Evolutionary conservation across 305 asterid species (phyloP), one percentile per base, ranked within the genome.

Genomic region (Galium porrigens): DNA sequence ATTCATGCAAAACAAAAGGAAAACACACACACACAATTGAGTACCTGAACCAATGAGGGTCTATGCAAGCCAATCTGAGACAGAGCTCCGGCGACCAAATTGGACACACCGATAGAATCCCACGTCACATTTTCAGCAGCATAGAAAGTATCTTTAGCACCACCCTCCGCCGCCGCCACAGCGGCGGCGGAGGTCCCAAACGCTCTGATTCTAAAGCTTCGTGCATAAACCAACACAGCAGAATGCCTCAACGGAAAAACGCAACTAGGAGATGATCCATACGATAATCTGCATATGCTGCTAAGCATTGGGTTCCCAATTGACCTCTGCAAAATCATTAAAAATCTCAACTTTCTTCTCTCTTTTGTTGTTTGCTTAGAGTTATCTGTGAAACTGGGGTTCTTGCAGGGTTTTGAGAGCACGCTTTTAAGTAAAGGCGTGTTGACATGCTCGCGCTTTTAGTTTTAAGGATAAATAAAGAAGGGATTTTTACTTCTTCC

Each of bases 21-120:
- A 27, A 5, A 14, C 10, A 2, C 32, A 32, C 5, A 61, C 37
- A 17, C 0, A 22, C 3, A 42, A 3, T 42, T 6, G 51, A 42
- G 75, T 61, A 91, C 99, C 99, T 89, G 99, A 75, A 92, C 84
- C 62, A 81, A 67, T 25, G 96, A 92, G 48, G 99, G 99, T 64
- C 99, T 83, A 18, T 69, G 77, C 71, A 89, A 80, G 58, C 90
- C 95, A 83, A 69, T 73, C 72, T 76, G 74, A 62, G 79, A 72
- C 36, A 92, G 81, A 51, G 91, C 86, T 41, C 77, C 83, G 29
- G 86, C 81, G 58, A 92, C 71, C 67, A 74, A 48, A 51, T 82
- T 89, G 2, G 95, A 82, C 56, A 92, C 86, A 34, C 99, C 95
- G 41, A 92, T 84, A 48, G 95, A 86, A 5, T 70, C 66, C 99